Evolutionary conservation across 495 filamentous ascomycete genomes (phyloP).

Genomic region (Penicillium cosmopolitanum): DNA sequence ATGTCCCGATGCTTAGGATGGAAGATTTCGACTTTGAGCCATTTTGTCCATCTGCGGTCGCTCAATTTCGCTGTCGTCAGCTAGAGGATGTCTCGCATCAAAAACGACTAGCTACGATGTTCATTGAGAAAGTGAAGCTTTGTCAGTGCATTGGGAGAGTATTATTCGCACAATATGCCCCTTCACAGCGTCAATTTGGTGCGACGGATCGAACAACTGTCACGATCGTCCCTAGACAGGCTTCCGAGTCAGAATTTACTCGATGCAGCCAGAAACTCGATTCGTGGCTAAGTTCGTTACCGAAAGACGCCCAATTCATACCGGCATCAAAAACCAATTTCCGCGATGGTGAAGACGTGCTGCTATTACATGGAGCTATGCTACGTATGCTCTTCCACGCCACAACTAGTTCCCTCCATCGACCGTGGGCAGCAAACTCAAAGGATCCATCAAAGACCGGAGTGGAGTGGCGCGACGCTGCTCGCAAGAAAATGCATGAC

Average conservation of each 20-base stretch:
- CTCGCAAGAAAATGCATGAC: conserved; percentile 72
- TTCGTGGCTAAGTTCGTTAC: conserved; percentile 69
- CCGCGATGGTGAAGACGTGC: conserved; percentile 50
- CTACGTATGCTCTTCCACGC: conserved; percentile 87
- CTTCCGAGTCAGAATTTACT: conserved; percentile 67
- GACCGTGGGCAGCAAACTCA: conserved; percentile 70
- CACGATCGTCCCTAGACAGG: conserved; percentile 79
- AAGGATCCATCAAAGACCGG: conserved; percentile 49
- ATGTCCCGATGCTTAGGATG: conserved; percentile 78
- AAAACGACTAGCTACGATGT: conserved; percentile 76
- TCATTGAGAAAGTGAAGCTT: conserved; percentile 84
- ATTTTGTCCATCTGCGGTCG: conserved; percentile 52
- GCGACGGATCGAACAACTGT: conserved; percentile 73
- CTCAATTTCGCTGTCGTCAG: conserved; percentile 43
- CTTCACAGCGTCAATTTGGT: conserved; percentile 64
- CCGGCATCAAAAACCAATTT: conserved; percentile 38
- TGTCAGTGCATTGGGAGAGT: conserved; percentile 82
- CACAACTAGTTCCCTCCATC: conserved; percentile 80
- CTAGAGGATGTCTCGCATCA: conserved; percentile 56
- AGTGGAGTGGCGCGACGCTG: conserved; percentile 47
- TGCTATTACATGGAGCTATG: conserved; percentile 75
- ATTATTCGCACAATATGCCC: conserved; percentile 78
- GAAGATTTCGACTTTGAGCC: conserved; percentile 77
- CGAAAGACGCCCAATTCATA: conserved; percentile 54
- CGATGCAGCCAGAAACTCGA: conserved; percentile 71